Conservation (phyloP, 768 basidiomycete species). For the Pisolithus marmoratus region DNA sequence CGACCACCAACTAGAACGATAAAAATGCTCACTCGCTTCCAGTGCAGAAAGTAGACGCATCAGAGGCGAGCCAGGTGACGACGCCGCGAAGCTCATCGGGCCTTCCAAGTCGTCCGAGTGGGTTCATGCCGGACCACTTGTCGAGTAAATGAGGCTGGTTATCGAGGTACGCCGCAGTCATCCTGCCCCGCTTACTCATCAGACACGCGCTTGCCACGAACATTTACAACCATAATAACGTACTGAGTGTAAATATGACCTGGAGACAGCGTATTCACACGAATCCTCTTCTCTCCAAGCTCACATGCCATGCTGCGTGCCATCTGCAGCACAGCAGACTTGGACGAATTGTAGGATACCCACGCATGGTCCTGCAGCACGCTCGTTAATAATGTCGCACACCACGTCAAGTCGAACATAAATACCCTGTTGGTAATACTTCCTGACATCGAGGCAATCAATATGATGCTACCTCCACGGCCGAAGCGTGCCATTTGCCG, state of each 20-base stretch:
- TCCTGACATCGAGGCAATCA: slow-evolving; percentile 59
- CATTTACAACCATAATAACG: slow-evolving; percentile 14
- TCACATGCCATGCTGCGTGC: slow-evolving; percentile 79
- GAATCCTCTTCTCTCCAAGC: slow-evolving; percentile 56
- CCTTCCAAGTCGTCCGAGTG: slow-evolving; percentile 63
- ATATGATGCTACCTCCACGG: slow-evolving; percentile 47
- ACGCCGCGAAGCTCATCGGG: slow-evolving; percentile 73
- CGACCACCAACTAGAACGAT: neutral
- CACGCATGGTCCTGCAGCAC: slow-evolving; percentile 58
- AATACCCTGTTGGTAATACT: slow-evolving; percentile 73
- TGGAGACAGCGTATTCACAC: slow-evolving; percentile 73
- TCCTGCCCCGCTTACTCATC: slow-evolving; percentile 32
- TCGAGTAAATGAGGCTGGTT: slow-evolving; percentile 53
- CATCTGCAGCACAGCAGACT: slow-evolving; percentile 77
- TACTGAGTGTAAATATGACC: slow-evolving; percentile 72
- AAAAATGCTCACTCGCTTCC: slow-evolving; percentile 65
- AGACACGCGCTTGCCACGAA: neutral
- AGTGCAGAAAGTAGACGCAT: slow-evolving; percentile 74
- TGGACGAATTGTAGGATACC: slow-evolving; percentile 74
- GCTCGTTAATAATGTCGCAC: neutral
- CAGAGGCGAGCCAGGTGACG: slow-evolving; percentile 64
- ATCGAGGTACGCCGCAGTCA: slow-evolving; percentile 73
- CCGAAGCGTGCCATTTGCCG: slow-evolving; percentile 49
- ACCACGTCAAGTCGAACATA: slow-evolving; percentile 1
- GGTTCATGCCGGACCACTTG: slow-evolving; percentile 67